Base-by-base conservation (phyloP, 2,329 filamentous ascomycete genomes). In the Colletotrichum chrysophilum region DNA sequence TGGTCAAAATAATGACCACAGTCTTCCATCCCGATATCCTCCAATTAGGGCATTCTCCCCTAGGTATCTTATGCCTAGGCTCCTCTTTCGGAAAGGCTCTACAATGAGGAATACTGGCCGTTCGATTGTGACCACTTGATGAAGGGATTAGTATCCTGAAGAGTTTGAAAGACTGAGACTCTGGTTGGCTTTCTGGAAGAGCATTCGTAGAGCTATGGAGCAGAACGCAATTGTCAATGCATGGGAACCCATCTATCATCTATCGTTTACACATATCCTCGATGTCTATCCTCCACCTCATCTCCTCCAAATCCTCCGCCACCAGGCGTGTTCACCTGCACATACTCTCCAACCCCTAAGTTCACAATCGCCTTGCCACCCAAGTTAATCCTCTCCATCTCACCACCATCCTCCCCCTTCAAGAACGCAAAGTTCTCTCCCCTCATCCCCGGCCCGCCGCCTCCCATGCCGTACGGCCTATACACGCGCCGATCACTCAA, bases 301-400 rank as follows among this genome's bases (percentile, higher is more conserved):
- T 69, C 70, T 4, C 74, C 74, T 4, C 79, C 79, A 1, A 75
- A 84, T 2, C 81, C 83, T 18, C 83, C 83, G 1, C 83, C 83
- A 3, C 83, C 83, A 2, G 83, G 83, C 1, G 83, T 83, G 32
- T 85, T 84, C 8, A 84, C 80, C 60, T 84, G 82, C 36, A 84
- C 80, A 26, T 80, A 80, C 76, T 85, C 84, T 0, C 84, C 84
- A 1, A 80, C 79, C 16, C 77, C 62, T 14, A 85, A 68, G n/a
- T 79, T 77, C 12, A 84, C 76, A 32, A 83, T 77, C 7, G 81
- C 81, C 74, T 84, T 81, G 1, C 80, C 77, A 6, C 83, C 84
- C 8, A 85, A 78, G 52, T 78, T 83, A 14, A 84, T 80, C 69
- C 75, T 78, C 26, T 82, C 82, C 34, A 82, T 34, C n/a, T 52